Percentiles rank a stretch among this genome's conserved stretches.
Conservation (phyloP, 2,329 filamentous ascomycete species). For the Lithohypha guttulata region DNA sequence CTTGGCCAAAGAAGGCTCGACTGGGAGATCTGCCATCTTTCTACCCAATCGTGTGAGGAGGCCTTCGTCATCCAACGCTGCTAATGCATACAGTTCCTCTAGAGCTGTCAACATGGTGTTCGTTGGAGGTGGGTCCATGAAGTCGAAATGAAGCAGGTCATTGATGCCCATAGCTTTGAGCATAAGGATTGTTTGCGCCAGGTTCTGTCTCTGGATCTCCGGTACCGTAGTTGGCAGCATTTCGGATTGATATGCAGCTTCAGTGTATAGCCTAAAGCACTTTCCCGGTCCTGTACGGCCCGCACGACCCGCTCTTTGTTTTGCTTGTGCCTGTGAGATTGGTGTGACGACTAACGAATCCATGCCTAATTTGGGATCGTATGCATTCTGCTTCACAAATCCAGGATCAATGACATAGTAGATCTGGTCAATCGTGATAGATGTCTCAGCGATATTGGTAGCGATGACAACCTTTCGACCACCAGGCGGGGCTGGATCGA, state of each 20-base stretch:
- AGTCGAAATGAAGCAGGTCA: constrained; percentile 91
- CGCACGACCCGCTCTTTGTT: constrained; percentile 83
- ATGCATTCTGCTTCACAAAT: constrained; percentile 95
- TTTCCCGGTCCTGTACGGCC: constrained; percentile 93
- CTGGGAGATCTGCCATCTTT: constrained; percentile 98
- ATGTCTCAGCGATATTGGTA: constrained; percentile 96
- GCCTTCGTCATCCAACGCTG: constrained; percentile 88
- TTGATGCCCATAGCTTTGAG: constrained; percentile 99
- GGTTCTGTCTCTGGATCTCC: constrained; percentile 89
- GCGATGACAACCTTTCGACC: constrained; percentile 91
- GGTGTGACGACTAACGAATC: constrained; percentile 91
- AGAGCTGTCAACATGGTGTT: constrained; percentile 96
- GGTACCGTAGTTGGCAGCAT: constrained; percentile 95
- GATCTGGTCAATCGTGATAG: constrained; percentile 94
- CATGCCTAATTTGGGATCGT: constrained; percentile 96
- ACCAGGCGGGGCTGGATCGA: constrained; percentile 80
- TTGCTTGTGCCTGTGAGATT: constrained; percentile 92
- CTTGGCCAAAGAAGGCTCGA: constrained; percentile 89
- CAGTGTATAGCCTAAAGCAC: constrained; percentile 89
- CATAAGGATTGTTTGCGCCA: constrained; percentile 90
- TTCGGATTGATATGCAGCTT: constrained; percentile 88
- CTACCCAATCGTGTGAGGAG: constrained; percentile 80
- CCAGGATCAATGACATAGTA: constrained; percentile 96
- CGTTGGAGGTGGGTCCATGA: constrained; percentile 95
- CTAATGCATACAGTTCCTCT: constrained; percentile 87